Evolutionary conservation across 805 yeast species (phyloP).

Genomic region (Ogataea nakhonphanomensis): DNA sequence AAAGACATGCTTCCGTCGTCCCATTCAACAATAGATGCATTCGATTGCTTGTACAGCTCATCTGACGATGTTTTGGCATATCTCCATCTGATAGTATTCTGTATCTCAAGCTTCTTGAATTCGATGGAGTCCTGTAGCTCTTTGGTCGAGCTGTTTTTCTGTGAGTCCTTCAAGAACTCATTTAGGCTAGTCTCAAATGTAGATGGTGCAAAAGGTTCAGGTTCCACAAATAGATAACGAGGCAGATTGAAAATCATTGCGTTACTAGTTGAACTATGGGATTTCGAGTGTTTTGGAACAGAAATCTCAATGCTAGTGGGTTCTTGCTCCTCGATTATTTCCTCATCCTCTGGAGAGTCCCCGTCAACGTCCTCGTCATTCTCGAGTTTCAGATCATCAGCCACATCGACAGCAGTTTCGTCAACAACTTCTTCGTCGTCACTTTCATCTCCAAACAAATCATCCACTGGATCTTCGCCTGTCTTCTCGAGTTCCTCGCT

Average conservation of each 20-base stretch:
- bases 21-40: slow-evolving; percentile 90
- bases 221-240: slow-evolving; percentile 75
- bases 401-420: slow-evolving; percentile 16
- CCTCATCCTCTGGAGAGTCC: slow-evolving; percentile 36
- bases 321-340: slow-evolving; percentile 26
- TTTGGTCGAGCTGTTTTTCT: slow-evolving; percentile 41
- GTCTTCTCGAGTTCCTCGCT: slow-evolving; percentile 19
- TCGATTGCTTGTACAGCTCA: slow-evolving; percentile 79
- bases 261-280: slow-evolving; percentile 37
- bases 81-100: slow-evolving; percentile 90
- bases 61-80: slow-evolving; percentile 71
- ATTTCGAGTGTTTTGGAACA: slow-evolving; percentile 50
- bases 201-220: slow-evolving; percentile 80
- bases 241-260: slow-evolving; percentile 63
- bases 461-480: slow-evolving; percentile 34
- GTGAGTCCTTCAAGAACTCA: slow-evolving; percentile 38
- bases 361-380: slow-evolving; percentile 35
- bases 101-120: slow-evolving; percentile 30
- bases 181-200: slow-evolving; percentile 45
- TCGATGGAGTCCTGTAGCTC: slow-evolving; percentile 49
- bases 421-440: slow-evolving; percentile 26
- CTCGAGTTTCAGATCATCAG: slow-evolving; percentile 30
- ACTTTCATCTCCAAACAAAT: slow-evolving; percentile 35
- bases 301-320: slow-evolving; percentile 36
- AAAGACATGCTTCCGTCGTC: slow-evolving; percentile 86